Conservation (phyloP, 2,329 filamentous ascomycete species). For the Diaporthe ampelina region DNA sequence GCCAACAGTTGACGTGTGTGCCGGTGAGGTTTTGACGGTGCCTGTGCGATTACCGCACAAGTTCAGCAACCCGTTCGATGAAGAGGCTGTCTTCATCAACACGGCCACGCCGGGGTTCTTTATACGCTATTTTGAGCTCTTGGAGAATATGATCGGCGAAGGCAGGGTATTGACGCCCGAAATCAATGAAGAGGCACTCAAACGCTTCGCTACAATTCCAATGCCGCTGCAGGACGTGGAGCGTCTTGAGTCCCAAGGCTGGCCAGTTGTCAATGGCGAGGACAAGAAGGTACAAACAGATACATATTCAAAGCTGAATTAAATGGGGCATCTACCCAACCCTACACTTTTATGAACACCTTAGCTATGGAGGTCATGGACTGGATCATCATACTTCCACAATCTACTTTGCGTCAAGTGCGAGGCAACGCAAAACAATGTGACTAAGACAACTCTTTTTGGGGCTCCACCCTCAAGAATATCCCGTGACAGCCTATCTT, state of each 20-base stretch:
- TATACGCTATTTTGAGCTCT: slow-evolving; percentile 14
- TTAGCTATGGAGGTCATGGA: too few relatives aligned
- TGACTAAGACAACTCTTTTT: too few relatives aligned
- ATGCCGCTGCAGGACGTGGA: not conserved
- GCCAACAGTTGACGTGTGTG: slow-evolving; percentile 2
- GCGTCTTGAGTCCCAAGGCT: slow-evolving; percentile 5
- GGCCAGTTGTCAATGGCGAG: not conserved
- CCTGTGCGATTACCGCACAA: slow-evolving; percentile 21
- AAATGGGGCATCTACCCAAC: too few relatives aligned
- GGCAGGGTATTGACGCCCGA: slow-evolving; percentile 11
- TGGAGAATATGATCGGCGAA: slow-evolving; percentile 16
- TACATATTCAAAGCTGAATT: not conserved
- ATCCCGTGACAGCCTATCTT: not conserved
- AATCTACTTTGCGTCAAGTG: too few relatives aligned
- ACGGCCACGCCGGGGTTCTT: slow-evolving; percentile 9
- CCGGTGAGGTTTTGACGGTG: slow-evolving; percentile 7
- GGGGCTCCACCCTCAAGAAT: too few relatives aligned
- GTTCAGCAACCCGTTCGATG: slow-evolving; percentile 15
- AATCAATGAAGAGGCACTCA: slow-evolving; percentile 7
- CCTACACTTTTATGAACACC: too few relatives aligned
- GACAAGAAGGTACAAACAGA: not conserved
- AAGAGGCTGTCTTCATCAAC: slow-evolving; percentile 15
- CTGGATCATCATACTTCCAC: too few relatives aligned
- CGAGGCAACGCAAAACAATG: too few relatives aligned
- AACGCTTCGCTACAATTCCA: slow-evolving; percentile 18